A percentile compares a stretch with the other conserved stretches of the same genome.
Conservation (phyloP, 495 filamentous ascomycete species). For the Extremus antarcticus region DNA sequence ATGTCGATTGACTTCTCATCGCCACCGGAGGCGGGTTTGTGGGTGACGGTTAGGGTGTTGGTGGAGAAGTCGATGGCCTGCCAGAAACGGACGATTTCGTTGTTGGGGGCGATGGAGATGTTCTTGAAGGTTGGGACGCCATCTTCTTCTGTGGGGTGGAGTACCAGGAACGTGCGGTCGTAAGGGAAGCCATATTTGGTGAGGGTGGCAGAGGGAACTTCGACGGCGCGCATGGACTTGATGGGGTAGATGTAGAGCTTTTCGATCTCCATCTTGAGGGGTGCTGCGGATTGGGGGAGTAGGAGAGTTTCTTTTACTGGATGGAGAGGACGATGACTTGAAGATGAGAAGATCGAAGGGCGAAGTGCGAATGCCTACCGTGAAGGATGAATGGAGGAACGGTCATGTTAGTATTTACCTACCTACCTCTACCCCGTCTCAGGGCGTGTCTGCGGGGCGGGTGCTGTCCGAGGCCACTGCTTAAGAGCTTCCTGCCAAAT, state of each 20-base stretch:
- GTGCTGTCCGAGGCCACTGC: background rate
- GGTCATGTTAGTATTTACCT: background rate
- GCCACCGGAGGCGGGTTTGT: conserved; percentile 32
- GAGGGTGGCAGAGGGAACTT: conserved; percentile 44
- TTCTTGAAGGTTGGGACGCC: conserved; percentile 34
- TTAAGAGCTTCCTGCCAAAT: background rate
- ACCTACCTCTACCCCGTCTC: background rate
- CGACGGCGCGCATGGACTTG: conserved; percentile 64
- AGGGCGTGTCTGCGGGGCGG: background rate
- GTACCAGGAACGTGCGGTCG: conserved; percentile 73
- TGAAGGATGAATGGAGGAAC: background rate
- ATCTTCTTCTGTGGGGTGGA: conserved; percentile 36
- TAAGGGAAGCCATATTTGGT: conserved; percentile 58
- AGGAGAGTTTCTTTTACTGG: background rate
- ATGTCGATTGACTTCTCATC: conserved; percentile 39
- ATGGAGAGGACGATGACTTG: background rate
- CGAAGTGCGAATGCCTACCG: background rate
- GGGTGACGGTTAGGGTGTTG: conserved; percentile 47
- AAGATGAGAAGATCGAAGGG: background rate
- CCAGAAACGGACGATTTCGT: conserved; percentile 56
- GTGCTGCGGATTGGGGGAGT: background rate
- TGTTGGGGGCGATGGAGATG: conserved; percentile 55
- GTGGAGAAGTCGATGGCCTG: conserved; percentile 22
- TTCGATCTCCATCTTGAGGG: conserved; percentile 11
- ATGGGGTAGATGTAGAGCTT: conserved; percentile 83